Conservation (phyloP, 768 basidiomycete species). For the Macrolepiota fuliginosa region DNA sequence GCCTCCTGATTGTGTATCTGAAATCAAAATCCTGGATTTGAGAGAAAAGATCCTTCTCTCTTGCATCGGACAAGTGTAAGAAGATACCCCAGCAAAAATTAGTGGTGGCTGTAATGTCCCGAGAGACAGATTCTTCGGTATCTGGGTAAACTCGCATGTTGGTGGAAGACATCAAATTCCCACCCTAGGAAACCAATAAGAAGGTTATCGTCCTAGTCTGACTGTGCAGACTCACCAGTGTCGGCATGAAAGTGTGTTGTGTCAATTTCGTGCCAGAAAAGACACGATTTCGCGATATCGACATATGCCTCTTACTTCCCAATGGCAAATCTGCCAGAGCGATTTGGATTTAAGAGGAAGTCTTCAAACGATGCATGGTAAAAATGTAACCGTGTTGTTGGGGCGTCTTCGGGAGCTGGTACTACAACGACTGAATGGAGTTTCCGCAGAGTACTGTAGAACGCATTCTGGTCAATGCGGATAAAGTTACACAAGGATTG, state of each 20-base stretch:
- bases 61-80: no score
- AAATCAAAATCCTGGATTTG: not conserved
- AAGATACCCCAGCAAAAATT: not conserved
- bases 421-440: not conserved
- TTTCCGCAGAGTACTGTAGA: not conserved
- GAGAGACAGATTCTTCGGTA: no score
- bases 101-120: not conserved
- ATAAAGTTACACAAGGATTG: not conserved
- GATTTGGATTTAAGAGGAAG: not conserved
- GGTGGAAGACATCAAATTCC: not conserved
- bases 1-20: not conserved
- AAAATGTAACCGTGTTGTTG: not conserved
- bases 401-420: not conserved
- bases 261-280: not conserved
- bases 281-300: not conserved
- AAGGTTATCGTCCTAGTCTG: not conserved
- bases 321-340: not conserved
- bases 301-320: not conserved
- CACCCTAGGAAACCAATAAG: not conserved
- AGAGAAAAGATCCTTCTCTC: not conserved
- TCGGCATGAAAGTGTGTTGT: not conserved
- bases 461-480: not conserved
- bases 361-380: conserved; percentile 1
- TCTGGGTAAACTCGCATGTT: not conserved
- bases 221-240: not conserved